Conservation (phyloP, 768 basidiomycete genomes). For the Tylopilus felleus region DNA sequence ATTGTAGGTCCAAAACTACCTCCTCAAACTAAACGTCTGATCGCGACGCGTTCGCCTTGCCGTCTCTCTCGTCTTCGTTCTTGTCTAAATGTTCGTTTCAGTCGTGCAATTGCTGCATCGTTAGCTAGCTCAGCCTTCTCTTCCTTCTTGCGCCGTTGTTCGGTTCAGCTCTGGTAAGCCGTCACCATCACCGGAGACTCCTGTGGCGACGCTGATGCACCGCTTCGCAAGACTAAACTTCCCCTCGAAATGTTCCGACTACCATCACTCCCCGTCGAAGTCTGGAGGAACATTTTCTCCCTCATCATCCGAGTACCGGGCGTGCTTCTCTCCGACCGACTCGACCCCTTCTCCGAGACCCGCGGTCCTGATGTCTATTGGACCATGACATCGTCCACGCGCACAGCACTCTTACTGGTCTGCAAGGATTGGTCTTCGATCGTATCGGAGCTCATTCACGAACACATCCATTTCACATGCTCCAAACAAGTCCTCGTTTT, state of each 20-base stretch:
- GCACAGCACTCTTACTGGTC: constrained; percentile 34
- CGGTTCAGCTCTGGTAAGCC: constrained; percentile 1
- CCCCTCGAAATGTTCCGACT: constrained; percentile 12
- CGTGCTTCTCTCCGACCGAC: constrained; percentile 31
- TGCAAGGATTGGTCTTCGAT: constrained; percentile 37
- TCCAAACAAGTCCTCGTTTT: constrained; percentile 33
- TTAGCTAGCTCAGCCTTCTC: neutral
- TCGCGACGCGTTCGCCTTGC: neutral
- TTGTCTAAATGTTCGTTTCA: neutral
- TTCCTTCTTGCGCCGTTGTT: neutral
- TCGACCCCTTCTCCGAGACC: constrained; percentile 40
- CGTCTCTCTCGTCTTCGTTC: neutral
- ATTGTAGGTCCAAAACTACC: constrained; percentile 14
- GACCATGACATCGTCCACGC: constrained; percentile 26
- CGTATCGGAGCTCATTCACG: constrained; percentile 38
- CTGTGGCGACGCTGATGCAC: constrained; percentile 4
- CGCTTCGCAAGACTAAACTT: neutral
- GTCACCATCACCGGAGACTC: neutral
- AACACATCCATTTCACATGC: constrained; percentile 39
- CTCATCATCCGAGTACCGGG: constrained; percentile 35
- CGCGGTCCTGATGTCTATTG: constrained; percentile 31
- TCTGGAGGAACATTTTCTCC: constrained; percentile 41
- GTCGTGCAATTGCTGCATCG: neutral
- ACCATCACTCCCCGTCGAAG: constrained; percentile 33
- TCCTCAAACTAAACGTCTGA: neutral